Evolutionary conservation across 2,329 filamentous ascomycete genomes (phyloP), one percentile per base, ranked within the genome.

Genomic region (Zymoseptoria ardabiliae): DNA sequence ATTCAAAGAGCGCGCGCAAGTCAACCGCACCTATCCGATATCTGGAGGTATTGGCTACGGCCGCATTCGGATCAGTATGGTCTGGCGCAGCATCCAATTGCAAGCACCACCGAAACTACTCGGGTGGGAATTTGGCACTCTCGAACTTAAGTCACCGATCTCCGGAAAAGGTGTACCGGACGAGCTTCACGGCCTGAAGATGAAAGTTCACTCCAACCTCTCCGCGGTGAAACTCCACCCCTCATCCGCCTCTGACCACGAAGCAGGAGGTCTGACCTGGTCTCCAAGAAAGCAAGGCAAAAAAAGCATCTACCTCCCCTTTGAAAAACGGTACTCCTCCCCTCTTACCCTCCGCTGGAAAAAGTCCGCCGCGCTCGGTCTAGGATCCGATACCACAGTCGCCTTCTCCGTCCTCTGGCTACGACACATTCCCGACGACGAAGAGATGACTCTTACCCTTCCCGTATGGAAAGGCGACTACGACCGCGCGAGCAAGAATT

Each of bases 1-100:
- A 0, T 84, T 91, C 68, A 77, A 80, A 54, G 77, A 86, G 8
- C 79, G 80, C 22, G 85, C 84, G 19, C 88, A 90, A 64, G 75
- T 88, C 25, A 84, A 86, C 71, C 80, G 82, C 7, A 83, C 78
- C 60, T 91, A 84, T 68, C 88, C 88, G 0, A 72, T 91, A 2
- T 79, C 84, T 5, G 88, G 88, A 2, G 88, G 88, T 0, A 81
- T 90, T n/a, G 88, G 88, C 2, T 88, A 84, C 64, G 88, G 88
- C 1, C 81, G 86, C 50, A 80, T 83, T 48, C 79, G 88, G 10
- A 79, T 91, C 58, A 90, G 86, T 17, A 79, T 91, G 76, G 84
- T 91, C 2, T 91, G 88, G 80, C 81, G 88, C 51, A 88, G 85
- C 58, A 79, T 90, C 2, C 80, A 86, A 59, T 72, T 89, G 1